Base-by-base conservation (phyloP, 192 early-diverging fungal species). In the Backusella psychrophila region DNA sequence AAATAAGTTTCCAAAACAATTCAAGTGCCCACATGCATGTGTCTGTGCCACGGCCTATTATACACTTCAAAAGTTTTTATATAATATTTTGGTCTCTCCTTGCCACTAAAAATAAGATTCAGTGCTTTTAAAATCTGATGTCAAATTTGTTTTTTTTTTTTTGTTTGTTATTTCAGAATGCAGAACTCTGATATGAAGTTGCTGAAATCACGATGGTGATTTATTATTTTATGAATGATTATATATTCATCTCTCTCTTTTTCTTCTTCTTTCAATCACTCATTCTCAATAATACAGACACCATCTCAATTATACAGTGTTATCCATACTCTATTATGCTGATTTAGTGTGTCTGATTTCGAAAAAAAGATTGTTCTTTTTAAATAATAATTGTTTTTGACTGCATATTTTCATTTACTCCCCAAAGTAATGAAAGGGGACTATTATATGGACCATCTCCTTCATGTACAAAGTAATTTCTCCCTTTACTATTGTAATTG, bases 371-470 rank as follows among this genome's bases (percentile, higher is more conserved):
- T 59, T 59, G 23, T 59, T 59, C 53, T 59, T 59, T 59, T 49
- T 49, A n/a, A 49, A 49, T 49, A n/a, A 6, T 49, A 49, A 49
- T 49, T 49, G 46, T n/a, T 49, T 49, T 59, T 59, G 53, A 59
- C 53, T 59, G 53, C 53, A 59, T 59, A 59, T 59, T 59, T 59
- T 59, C 23, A 21, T 23, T 59, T 59, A 59, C 53, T 59, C 53
- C 53, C 53, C n/a, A 59, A 59, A 44, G 12, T 59, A 59, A 59
- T 59, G 53, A 59, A 59, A 59, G 53, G 53, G 53, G 53, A 59
- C 26, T 23, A 59, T 23, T 23, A 59, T 23, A 59, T 19, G 21
- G 21, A 23, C 26, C 2, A 59, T 21, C 53, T 59, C 53, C 53
- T 59, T 59, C 53, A 21, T 59, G 53, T 59, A 59, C 11, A 1